These are phyloP conservation scores for Botrytis byssoidea DNA, from an alignment of 2,329 filamentous ascomycete species.

Conservation along the genomic window DNA sequence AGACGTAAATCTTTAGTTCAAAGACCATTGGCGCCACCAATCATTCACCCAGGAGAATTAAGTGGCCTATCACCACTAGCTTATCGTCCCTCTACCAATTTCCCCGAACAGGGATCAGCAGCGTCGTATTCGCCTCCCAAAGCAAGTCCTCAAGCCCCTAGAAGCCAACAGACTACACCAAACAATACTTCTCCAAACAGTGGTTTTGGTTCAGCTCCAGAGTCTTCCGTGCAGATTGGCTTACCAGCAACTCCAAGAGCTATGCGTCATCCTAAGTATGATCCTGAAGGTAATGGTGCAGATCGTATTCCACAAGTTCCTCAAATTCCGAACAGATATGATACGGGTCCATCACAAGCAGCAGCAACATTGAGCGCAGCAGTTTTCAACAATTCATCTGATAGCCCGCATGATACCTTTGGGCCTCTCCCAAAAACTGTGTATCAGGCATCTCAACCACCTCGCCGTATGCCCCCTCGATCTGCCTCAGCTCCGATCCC, in stretches of 20 bases:
- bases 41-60: conserved; percentile 68
- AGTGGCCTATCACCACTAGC: conserved; percentile 38
- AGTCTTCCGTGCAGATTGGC: conserved; percentile 59
- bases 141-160: conserved; percentile 45
- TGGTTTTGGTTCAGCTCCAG: conserved; percentile 47
- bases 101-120: conserved; percentile 24
- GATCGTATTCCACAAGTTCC: conserved; percentile 58
- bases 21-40: conserved; percentile 74
- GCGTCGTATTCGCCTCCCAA: conserved; percentile 39
- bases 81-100: conserved; percentile 34
- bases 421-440: conserved; percentile 39
- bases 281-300: conserved; percentile 53
- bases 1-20: conserved; percentile 80
- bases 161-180: conserved; percentile 61
- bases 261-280: conserved; percentile 77
- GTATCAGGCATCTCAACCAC: conserved; percentile 44
- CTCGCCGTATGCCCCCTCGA: conserved; percentile 49
- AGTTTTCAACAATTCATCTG: conserved; percentile 30
- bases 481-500: conserved; percentile 62
- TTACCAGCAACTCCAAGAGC: conserved; percentile 89
- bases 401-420: conserved; percentile 34
- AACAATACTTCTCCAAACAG: conserved; percentile 33
- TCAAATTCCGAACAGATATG: conserved; percentile 50
- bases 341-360: conserved; percentile 25
- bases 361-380: conserved; percentile 2